phyloP scores from a whole-genome alignment of 2,329 filamentous ascomycete species.

The Chaetomium strumarium region DNA sequence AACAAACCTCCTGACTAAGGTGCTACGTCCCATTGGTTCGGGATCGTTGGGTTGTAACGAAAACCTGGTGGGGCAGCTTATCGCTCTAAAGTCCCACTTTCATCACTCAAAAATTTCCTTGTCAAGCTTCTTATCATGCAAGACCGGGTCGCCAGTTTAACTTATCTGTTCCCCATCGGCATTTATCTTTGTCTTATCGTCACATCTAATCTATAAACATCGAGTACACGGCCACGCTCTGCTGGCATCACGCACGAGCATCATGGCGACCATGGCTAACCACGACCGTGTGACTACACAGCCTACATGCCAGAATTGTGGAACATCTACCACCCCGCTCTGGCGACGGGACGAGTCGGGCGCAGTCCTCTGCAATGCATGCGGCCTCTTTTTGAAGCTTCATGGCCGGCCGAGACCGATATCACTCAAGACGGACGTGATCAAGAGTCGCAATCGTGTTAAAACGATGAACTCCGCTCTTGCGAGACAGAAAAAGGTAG shows the following conservation, averaged over 20 bases:
- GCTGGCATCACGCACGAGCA: slow-evolving; percentile 24
- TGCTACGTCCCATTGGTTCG: slow-evolving; percentile 13
- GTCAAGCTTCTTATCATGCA: slow-evolving; percentile 25
- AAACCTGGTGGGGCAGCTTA: background rate
- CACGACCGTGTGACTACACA: slow-evolving; percentile 60
- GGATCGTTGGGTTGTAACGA: background rate
- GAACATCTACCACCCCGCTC: slow-evolving; percentile 88
- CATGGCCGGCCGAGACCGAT: slow-evolving; percentile 91
- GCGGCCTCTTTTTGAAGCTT: slow-evolving; percentile 93
- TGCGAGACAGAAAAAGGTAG: slow-evolving; percentile 77
- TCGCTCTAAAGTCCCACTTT: slow-evolving; percentile 18
- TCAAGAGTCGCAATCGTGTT: slow-evolving; percentile 97
- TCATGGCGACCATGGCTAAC: slow-evolving; percentile 50
- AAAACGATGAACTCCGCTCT: slow-evolving; percentile 78
- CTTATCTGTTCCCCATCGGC: slow-evolving; percentile 21
- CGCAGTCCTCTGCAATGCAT: slow-evolving; percentile 95
- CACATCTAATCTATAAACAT: slow-evolving; percentile 22
- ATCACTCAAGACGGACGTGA: slow-evolving; percentile 96
- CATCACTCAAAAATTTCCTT: slow-evolving; percentile 25
- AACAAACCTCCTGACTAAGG: background rate
- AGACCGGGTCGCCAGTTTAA: slow-evolving; percentile 11
- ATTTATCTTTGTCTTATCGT: slow-evolving; percentile 25
- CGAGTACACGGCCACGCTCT: slow-evolving; percentile 3
- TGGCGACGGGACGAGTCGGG: slow-evolving; percentile 97
- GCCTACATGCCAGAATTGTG: slow-evolving; percentile 95